Conservation (phyloP, 1,139 yeast genomes). For the Scheffersomyces segobiensis region DNA sequence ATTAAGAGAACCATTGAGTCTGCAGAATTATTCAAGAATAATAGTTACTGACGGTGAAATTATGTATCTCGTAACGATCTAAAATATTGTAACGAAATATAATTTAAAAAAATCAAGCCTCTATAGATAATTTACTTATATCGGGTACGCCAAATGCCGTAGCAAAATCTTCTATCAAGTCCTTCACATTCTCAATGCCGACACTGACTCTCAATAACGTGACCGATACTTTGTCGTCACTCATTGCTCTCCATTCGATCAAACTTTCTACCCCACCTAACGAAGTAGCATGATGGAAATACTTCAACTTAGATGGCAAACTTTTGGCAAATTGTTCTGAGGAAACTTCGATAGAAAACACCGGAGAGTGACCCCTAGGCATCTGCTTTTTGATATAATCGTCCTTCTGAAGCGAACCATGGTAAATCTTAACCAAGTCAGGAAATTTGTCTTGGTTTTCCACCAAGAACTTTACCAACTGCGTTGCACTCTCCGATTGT, state of each 20-base stretch:
- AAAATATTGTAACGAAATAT: neutral
- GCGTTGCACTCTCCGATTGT: slow-evolving; percentile 67
- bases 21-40: neutral
- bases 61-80: neutral
- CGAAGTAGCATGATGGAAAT: slow-evolving; percentile 88
- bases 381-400: slow-evolving; percentile 63
- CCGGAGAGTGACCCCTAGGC: slow-evolving; percentile 70
- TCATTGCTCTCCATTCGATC: slow-evolving; percentile 85
- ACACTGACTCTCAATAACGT: slow-evolving; percentile 70
- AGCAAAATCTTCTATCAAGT: slow-evolving; percentile 64
- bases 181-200: slow-evolving; percentile 76
- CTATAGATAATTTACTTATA: neutral
- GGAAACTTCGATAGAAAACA: slow-evolving; percentile 63
- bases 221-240: slow-evolving; percentile 58
- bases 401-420: slow-evolving; percentile 75
- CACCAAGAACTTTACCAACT: slow-evolving; percentile 58
- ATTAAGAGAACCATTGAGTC: neutral
- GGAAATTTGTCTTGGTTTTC: slow-evolving; percentile 51
- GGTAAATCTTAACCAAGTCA: slow-evolving; percentile 54
- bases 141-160: neutral
- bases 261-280: slow-evolving; percentile 92
- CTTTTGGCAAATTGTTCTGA: slow-evolving; percentile 56
- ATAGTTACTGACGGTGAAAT: neutral
- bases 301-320: slow-evolving; percentile 66
- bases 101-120: neutral